A percentile compares a stretch with the other conserved stretches of the same genome.
Conservation (phyloP, 352 stramenopile genomes). For the Globisporangium carolinianum region DNA sequence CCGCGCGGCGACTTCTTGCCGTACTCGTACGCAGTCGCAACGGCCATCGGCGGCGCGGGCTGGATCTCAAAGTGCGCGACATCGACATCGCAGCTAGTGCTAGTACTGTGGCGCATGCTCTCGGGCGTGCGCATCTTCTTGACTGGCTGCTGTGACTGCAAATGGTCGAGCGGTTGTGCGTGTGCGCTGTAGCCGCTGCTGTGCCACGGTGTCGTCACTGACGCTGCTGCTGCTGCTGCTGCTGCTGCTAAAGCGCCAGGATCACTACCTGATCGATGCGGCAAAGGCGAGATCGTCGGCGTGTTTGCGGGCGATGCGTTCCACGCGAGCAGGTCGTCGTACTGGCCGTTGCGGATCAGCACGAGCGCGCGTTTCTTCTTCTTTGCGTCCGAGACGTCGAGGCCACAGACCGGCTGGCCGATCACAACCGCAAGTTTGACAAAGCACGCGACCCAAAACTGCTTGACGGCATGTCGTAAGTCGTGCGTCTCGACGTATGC, state of each 20-base stretch:
- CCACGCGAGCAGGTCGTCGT: constrained; percentile 68
- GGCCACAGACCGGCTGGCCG: constrained; percentile 59
- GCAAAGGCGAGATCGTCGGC: constrained; percentile 35
- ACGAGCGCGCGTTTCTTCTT: constrained; percentile 77
- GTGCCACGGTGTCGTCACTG: constrained; percentile 16
- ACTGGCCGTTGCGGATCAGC: constrained; percentile 71
- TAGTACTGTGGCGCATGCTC: constrained; percentile 8
- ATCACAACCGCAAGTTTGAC: constrained; percentile 77
- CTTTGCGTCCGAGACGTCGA: constrained; percentile 76
- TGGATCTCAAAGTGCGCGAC: constrained; percentile 9
- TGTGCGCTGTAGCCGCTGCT: neutral
- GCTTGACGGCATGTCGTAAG: constrained; percentile 66
- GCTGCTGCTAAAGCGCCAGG: no score
- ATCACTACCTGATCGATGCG: constrained; percentile 3
- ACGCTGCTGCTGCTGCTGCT: constrained; percentile 1
- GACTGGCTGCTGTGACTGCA: constrained; percentile 21
- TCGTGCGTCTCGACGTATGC: constrained; percentile 64
- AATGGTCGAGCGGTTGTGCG: neutral
- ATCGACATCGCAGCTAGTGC: constrained; percentile 13
- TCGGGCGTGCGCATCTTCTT: constrained; percentile 56
- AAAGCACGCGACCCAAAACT: constrained; percentile 85
- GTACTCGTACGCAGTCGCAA: constrained; percentile 12
- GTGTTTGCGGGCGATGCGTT: constrained; percentile 33
- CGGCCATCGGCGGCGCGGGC: constrained; percentile 12
- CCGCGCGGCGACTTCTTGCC: constrained; percentile 14